Evolutionary conservation across 345 rosid genomes (phyloP).

Genomic region (Melaleuca quinquenervia): DNA sequence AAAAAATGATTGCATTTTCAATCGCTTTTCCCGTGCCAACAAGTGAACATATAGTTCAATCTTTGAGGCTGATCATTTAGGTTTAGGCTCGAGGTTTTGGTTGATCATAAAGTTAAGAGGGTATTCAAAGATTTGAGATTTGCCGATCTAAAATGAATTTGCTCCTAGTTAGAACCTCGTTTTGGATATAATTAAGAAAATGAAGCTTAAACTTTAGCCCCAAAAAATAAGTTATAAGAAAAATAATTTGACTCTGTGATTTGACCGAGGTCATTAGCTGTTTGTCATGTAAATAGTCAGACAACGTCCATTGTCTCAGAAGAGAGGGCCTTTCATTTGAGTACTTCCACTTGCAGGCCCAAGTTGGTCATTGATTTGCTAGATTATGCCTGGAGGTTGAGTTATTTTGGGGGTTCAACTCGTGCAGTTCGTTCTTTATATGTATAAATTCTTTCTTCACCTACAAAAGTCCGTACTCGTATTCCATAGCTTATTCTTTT

Average conservation of each 20-base stretch:
- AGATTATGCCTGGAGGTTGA: background rate
- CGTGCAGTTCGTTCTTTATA: background rate
- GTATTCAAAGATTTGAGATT: accelerated
- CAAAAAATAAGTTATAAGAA: background rate
- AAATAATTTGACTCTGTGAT: background rate
- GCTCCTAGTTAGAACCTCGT: background rate
- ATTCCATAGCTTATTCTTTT: no score
- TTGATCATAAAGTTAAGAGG: background rate
- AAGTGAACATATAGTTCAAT: accelerated
- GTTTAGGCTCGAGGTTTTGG: background rate
- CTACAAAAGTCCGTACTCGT: background rate
- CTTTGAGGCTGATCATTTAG: background rate
- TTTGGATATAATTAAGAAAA: background rate
- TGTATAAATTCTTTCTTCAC: background rate
- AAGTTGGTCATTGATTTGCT: background rate
- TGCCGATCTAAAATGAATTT: background rate
- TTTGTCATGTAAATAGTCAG: background rate
- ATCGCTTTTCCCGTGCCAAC: background rate
- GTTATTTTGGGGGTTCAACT: background rate
- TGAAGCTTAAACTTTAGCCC: background rate
- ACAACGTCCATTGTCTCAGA: background rate
- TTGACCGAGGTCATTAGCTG: background rate
- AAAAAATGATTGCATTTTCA: background rate
- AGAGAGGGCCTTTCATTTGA: background rate
- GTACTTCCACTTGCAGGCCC: background rate